These are phyloP conservation scores for Stylonectria norvegica DNA, from an alignment of 2,329 filamentous ascomycete genomes.

Conservation along the genomic window DNA sequence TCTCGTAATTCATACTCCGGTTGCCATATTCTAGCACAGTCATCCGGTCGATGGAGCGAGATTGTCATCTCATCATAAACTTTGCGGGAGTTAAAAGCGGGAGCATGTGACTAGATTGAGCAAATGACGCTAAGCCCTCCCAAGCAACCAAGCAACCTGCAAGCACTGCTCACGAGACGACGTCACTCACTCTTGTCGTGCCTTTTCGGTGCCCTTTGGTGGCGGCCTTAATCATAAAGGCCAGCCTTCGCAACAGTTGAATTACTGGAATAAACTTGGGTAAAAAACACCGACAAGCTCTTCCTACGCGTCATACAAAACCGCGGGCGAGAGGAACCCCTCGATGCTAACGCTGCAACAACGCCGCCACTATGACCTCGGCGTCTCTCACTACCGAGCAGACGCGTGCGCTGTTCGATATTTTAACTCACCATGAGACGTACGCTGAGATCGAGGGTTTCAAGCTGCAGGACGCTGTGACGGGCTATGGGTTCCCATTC, in stretches of 20 bases:
- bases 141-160: too few relatives aligned
- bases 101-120: neutral
- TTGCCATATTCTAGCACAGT: too few relatives aligned
- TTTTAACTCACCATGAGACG: conserved; percentile 57
- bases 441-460: conserved; percentile 70
- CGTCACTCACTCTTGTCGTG: neutral
- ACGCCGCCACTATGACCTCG: conserved; percentile 19
- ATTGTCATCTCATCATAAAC: too few relatives aligned
- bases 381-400: conserved; percentile 37
- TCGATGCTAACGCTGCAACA: conserved; percentile 14
- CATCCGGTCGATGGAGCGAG: too few relatives aligned
- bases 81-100: neutral
- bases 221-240: too few relatives aligned
- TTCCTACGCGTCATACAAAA: too few relatives aligned
- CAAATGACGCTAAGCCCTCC: neutral
- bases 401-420: conserved; percentile 54
- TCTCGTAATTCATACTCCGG: too few relatives aligned
- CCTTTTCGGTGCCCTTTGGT: too few relatives aligned
- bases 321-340: neutral
- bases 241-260: too few relatives aligned
- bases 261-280: too few relatives aligned
- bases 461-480: conserved; percentile 61
- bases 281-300: too few relatives aligned
- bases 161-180: neutral
- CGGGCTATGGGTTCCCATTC: conserved; percentile 69